Base-by-base conservation (phyloP, 805 yeast genomes). In the Saccharomycopsis olivae region DNA sequence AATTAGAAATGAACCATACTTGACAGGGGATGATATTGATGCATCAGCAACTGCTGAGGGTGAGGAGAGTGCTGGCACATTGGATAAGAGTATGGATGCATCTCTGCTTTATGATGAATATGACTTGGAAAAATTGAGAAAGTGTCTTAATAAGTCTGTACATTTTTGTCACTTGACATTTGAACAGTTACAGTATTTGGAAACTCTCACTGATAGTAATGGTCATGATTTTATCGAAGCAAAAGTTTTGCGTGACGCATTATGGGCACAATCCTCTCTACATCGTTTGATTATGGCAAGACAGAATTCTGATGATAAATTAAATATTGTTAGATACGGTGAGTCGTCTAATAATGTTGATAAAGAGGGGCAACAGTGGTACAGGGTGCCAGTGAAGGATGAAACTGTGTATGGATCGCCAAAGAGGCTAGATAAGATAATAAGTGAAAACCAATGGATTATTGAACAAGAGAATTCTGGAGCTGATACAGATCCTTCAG, bases 161-260 rank as follows among this genome's bases (percentile, higher is more conserved):
- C 59, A 68, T 45, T 69, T 58, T 49, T 68, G 72, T 40, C 75
- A 72, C 51, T 49, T 73, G 50, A 51, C 72, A 2, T 67, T 71
- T 1, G 72, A 66, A 35, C 68, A 68, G 37, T 49, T 71, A 15
- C 67, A 65, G 42, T 59, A 58, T 28, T 48, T 72, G 10, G 73
- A 71, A 43, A 51, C 51, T n/a, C 53, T 58, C 46, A 51, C 39
- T 13, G 70, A 67, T 42, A 37, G 50, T 2, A 50, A 54, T 16
- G 70, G 68, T 1, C 47, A 52, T 6, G 57, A 64, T 2, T 61
- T 63, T 39, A 61, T 73, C 5, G 56, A 60, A 17, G 58, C 64
- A 4, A 47, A 50, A 1, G 63, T 64, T 0, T 47, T 73, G 11
- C 63, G 64, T 38, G 64, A 62, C 19, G 75, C 75, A 0, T 51